phyloP scores from a whole-genome alignment of 257 asterid species.

The Solanum ossicruentum region DNA sequence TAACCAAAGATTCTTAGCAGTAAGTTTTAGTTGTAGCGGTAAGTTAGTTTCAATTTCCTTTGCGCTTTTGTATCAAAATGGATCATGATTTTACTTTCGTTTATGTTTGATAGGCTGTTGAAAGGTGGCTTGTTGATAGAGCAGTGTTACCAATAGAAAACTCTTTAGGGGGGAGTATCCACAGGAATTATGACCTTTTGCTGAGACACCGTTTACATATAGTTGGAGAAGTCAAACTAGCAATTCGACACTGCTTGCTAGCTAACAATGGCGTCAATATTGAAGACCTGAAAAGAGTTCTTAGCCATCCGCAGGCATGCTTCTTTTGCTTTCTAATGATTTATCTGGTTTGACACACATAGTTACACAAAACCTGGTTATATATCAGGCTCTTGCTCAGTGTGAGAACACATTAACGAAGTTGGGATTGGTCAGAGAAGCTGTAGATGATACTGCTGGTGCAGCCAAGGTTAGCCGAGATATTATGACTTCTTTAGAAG shows the following conservation, averaged over 20 bases:
- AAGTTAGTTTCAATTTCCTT: background rate
- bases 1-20: background rate
- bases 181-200: conserved; percentile 90
- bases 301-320: conserved; percentile 98
- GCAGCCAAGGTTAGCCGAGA: conserved; percentile 74
- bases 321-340: background rate
- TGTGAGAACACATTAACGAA: conserved; percentile 87
- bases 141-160: conserved; percentile 97
- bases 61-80: background rate
- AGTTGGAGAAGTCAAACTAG: conserved; percentile 97
- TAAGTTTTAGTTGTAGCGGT: background rate
- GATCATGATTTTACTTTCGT: background rate
- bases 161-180: conserved; percentile 96
- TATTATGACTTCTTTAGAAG: background rate
- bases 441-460: conserved; percentile 99
- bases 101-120: conserved; percentile 65
- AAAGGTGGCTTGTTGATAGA: conserved; percentile 91
- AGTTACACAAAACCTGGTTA: conserved; percentile 4
- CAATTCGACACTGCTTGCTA: conserved; percentile 76
- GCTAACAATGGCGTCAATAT: conserved; percentile 69
- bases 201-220: conserved; percentile 90
- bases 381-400: conserved; percentile 91
- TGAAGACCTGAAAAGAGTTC: conserved; percentile 76
- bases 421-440: conserved; percentile 88
- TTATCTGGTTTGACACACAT: background rate